Evolutionary conservation across 106 monocot genomes (phyloP).

Genomic region (Narthecium ossifragum): DNA sequence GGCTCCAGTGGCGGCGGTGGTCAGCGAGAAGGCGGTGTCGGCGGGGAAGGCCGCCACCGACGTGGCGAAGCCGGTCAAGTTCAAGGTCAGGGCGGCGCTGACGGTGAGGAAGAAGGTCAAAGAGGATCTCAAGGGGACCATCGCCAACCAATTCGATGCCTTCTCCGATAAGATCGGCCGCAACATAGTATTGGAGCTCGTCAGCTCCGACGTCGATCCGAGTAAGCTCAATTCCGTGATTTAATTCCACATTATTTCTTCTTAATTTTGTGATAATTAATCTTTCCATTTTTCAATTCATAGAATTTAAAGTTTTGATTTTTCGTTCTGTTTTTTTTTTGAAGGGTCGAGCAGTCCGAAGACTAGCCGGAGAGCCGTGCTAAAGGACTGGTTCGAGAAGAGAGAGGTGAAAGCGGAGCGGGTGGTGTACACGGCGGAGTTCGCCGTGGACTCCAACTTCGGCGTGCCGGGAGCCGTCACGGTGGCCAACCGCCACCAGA

Average conservation of each 20-base stretch:
- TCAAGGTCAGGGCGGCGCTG: slow-evolving; percentile 44
- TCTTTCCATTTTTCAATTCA: not conserved
- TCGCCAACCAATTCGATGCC: slow-evolving; percentile 48
- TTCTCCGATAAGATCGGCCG: slow-evolving; percentile 48
- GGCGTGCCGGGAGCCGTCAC: slow-evolving; percentile 83
- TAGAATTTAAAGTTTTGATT: not conserved
- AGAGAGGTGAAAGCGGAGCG: slow-evolving; percentile 30
- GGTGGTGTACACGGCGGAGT: slow-evolving; percentile 68
- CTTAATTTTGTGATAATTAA: not conserved
- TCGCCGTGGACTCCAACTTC: slow-evolving; percentile 60
- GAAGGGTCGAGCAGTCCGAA: slow-evolving; percentile 36
- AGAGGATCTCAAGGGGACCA: slow-evolving; percentile 32
- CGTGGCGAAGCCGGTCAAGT: slow-evolving; percentile 27
- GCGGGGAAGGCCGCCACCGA: not conserved
- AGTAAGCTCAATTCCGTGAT: slow-evolving; percentile 30
- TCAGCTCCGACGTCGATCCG: slow-evolving; percentile 57
- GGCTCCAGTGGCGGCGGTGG: slow-evolving; percentile 7
- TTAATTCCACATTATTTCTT: not conserved
- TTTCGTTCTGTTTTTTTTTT: not conserved
- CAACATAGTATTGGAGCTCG: slow-evolving; percentile 46
- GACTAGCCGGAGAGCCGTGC: slow-evolving; percentile 31
- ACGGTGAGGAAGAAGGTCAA: slow-evolving; percentile 47
- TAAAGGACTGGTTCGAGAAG: slow-evolving; percentile 65
- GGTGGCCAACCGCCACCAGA: slow-evolving; percentile 57
- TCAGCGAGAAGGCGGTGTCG: slow-evolving; percentile 18